Evolutionary conservation across 768 basidiomycete genomes (phyloP), one percentile per base, ranked within the genome.

Genomic region (Lentinula detonsa): DNA sequence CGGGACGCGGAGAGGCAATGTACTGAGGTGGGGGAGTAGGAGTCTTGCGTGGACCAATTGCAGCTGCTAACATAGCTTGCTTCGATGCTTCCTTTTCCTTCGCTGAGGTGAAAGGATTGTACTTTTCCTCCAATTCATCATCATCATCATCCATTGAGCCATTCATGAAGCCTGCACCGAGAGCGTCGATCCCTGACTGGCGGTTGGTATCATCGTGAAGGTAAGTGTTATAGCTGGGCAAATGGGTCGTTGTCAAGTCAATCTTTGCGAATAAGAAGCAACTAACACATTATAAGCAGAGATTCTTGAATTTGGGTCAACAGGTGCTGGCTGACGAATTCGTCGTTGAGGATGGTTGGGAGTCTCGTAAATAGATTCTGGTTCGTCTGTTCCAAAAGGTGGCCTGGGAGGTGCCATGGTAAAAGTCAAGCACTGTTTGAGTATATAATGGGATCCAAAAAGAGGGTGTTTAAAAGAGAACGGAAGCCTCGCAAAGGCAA

Each of bases 231-330:
- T 91, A 90, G 65, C 88, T 90, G 68, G 68, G 23, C 37, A 37
- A 51, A n/a, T 50, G 35, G 21, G 50, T 21, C 57, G 34, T 53
- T 46, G 59, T 65, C 33, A 65, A 59, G 46, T 37, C 37, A 40
- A 57, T 56, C 8, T 45, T 39, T 55, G 62, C 59, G 33, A 60
- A 34, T 35, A 58, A 11, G 61, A 37, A 35, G 58, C 28, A 53
- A 80, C 87, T 40, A 73, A 92, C 90, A 88, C 78, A 70, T 84
- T 83, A 71, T 88, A 86, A 59, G 83, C 84, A 39, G 87, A 87
- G 31, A 81, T 75, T 62, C 86, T 75, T 60, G 75, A 77, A 70
- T 85, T 85, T 13, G 81, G 80, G 64, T 85, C 76, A 34, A 77
- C 75, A 57, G 78, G 75, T 62, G 80, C 73, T 49, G 74, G 75